These are phyloP conservation scores for Physcomitrellopsis africana DNA, from an alignment of 225 moss, liverwort and hornwort genomes.

Conservation along the genomic window DNA sequence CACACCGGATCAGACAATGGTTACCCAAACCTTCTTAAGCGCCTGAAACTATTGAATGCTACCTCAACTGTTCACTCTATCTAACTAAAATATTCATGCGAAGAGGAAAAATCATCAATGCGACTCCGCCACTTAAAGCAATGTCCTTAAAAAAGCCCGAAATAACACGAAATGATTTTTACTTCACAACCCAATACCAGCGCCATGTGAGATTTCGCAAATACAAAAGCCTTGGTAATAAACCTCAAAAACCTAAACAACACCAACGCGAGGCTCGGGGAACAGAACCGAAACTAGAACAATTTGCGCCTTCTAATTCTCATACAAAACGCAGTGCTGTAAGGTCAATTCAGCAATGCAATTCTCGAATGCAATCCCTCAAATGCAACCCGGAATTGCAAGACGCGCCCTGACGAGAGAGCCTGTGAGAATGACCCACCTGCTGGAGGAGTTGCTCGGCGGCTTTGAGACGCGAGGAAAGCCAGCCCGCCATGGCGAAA, in stretches of 20 bases:
- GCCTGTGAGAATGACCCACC: conserved; percentile 17
- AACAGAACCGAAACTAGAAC: conserved; percentile 4
- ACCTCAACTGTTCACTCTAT: not conserved
- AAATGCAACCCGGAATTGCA: too few relatives aligned
- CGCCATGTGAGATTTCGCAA: not conserved
- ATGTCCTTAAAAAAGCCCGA: not conserved
- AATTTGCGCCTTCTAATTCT: not conserved
- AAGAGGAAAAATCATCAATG: not conserved
- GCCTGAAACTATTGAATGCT: not conserved
- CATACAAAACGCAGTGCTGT: too few relatives aligned
- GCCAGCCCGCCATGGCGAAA: conserved; percentile 73
- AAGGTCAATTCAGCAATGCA: too few relatives aligned
- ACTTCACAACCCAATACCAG: not conserved
- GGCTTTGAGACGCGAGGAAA: conserved; percentile 73
- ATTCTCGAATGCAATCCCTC: too few relatives aligned
- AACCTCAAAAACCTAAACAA: conserved; percentile 28
- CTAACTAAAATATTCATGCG: not conserved
- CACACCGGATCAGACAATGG: not conserved
- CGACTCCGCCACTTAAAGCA: not conserved
- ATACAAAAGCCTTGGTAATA: not conserved
- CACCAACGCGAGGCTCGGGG: conserved; percentile 7
- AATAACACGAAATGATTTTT: not conserved
- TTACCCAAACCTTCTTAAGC: not conserved
- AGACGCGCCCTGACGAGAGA: too few relatives aligned
- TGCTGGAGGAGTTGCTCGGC: conserved; percentile 84